A percentile compares a stretch with the other conserved stretches of the same genome.
Evolutionary conservation across 768 basidiomycete genomes (phyloP).

Genomic region (Russula sp.): DNA sequence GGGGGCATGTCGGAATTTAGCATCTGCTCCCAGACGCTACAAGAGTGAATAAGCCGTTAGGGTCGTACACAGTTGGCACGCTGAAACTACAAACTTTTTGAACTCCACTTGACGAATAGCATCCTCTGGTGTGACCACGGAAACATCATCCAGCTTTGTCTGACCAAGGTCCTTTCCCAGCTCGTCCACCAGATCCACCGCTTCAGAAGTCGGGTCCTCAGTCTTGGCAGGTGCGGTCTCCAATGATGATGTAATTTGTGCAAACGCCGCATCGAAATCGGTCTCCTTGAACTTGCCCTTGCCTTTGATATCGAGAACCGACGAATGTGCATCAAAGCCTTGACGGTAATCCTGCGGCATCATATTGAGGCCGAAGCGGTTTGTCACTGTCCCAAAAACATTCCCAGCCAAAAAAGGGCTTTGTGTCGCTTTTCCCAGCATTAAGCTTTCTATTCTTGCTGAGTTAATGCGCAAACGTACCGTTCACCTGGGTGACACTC

Average conservation of each 20-base stretch:
- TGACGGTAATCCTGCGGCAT: constrained; percentile 19
- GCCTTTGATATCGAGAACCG: constrained; percentile 36
- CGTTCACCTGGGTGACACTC: neutral
- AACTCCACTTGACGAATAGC: constrained; percentile 35
- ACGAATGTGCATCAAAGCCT: constrained; percentile 18
- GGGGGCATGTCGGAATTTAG: constrained; percentile 52
- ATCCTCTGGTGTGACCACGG: constrained; percentile 14
- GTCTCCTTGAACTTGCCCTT: constrained; percentile 76
- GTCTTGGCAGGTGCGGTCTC: constrained; percentile 33
- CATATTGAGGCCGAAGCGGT: constrained; percentile 21
- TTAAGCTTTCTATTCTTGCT: neutral
- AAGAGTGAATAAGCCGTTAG: neutral
- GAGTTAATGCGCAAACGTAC: neutral
- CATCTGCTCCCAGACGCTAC: constrained; percentile 56
- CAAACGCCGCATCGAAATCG: constrained; percentile 84
- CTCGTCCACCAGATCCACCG: constrained; percentile 40
- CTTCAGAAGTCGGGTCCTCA: constrained; percentile 25
- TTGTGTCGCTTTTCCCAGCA: constrained; percentile 9
- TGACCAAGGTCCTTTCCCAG: constrained; percentile 35
- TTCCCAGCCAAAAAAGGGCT: neutral
- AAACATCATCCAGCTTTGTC: constrained; percentile 20
- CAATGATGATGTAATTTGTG: constrained; percentile 52
- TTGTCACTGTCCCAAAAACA: constrained; percentile 13
- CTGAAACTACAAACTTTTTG: constrained; percentile 39
- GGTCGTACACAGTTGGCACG: neutral